Conservation (phyloP, 192 early-diverging fungal species). For the Funneliformis geosporum region DNA sequence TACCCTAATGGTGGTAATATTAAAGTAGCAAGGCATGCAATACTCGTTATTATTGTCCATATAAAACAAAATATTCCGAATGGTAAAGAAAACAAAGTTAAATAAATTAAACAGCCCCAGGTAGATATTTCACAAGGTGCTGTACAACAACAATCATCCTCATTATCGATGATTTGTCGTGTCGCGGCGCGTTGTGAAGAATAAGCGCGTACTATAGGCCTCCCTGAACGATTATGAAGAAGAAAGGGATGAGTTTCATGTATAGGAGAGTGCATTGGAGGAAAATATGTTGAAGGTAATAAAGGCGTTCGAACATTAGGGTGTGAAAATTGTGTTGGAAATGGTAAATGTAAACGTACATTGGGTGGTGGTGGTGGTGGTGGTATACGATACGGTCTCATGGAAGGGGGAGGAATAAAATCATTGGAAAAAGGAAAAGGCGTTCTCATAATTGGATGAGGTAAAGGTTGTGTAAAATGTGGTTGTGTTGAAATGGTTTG, state of each 20-base stretch:
- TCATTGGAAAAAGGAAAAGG: background rate
- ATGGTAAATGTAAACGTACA: background rate
- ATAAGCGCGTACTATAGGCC: background rate
- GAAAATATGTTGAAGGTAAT: background rate
- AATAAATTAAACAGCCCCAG: constrained; percentile 5
- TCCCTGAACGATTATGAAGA: background rate
- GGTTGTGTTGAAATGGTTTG: background rate
- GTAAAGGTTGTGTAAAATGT: background rate
- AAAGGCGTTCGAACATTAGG: background rate
- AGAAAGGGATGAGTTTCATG: background rate
- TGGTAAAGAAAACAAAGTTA: constrained; percentile 10
- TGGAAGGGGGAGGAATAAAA: background rate
- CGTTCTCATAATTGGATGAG: background rate
- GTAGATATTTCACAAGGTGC: constrained; percentile 3
- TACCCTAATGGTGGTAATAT: background rate
- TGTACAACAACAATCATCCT: background rate
- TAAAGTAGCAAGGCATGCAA: background rate
- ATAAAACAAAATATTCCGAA: constrained; percentile 1
- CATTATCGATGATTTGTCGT: background rate
- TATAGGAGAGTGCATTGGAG: background rate
- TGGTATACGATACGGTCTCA: background rate
- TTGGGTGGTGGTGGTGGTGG: background rate
- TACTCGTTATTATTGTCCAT: background rate
- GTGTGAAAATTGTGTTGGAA: background rate
- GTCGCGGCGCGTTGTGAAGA: background rate